Base-by-base conservation (phyloP, 495 filamentous ascomycete species). In the Penicillium coprophilum region DNA sequence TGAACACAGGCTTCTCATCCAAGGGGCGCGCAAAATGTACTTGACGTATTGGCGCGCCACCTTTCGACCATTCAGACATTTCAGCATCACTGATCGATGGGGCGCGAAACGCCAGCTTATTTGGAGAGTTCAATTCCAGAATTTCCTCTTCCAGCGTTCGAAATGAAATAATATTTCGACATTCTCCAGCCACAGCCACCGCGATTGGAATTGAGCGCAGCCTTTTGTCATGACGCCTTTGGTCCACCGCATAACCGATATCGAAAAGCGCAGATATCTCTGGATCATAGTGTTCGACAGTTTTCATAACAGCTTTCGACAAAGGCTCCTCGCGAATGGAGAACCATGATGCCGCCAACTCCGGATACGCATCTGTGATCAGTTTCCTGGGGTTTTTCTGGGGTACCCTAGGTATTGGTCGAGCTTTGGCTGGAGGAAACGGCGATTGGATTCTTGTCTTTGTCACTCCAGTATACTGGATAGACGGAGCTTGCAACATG, bases 11-110 rank as follows among this genome's bases (percentile, higher is more conserved):
- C 28, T 76, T 72, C 43, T 70, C 72, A 19, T 79, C 77, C 13
- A 69, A 41, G 34, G 81, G 69, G 36, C 79, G 68, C 17, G 84
- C 79, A 66, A 88, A 91, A 60, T 81, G 82, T 28, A 96, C 71
- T 63, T 89, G 82, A 40, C 78, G 80, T 55, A 95, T 85, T 7
- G 85, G 80, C 12, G 75, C 76, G 11, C 79, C 77, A 47, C 76
- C 77, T 19, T 79, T 80, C 32, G 60, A 69, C 83, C 85, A 87
- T 66, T 82, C 78, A 9, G 73, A 74, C 41, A 65, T 67, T 13
- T 87, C 79, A 13, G 69, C 60, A 23, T 63, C 50, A 30, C 59
- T 64, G 28, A 77, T 70, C 13, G 70, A 69, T 28, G 72, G 71
- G 19, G 65, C 63, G 24, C 66, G 64, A 32, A 76, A 53, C 9